Evolutionary conservation across 257 asterid species (phyloP).

Genomic region (Jasminum sambac): DNA sequence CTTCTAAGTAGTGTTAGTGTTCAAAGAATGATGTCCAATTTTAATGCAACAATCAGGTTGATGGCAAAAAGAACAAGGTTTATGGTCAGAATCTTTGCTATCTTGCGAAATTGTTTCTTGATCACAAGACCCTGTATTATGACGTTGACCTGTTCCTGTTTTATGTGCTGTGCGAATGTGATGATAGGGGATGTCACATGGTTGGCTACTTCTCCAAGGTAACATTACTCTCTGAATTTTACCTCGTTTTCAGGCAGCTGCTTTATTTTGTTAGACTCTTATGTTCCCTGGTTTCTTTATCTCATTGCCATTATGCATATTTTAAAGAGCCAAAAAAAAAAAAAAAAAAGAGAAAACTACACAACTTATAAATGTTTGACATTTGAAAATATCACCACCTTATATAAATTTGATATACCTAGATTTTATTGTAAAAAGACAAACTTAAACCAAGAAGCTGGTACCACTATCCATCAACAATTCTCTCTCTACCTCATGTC

Average conservation of each 20-base stretch:
- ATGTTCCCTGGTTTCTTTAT: background rate
- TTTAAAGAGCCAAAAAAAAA: background rate
- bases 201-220: conserved; percentile 99
- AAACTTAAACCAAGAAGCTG: no score
- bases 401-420: no score
- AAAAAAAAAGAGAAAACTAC: background rate
- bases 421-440: no score
- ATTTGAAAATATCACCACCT: background rate
- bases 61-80: conserved; percentile 94
- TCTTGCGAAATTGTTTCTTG: conserved; percentile 88
- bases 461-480: no score
- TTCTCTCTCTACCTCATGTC: no score
- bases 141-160: conserved; percentile 86
- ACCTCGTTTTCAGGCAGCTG: background rate
- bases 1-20: background rate
- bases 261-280: background rate
- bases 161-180: conserved; percentile 89
- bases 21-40: conserved; percentile 12
- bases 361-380: background rate
- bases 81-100: conserved; percentile 95
- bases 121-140: conserved; percentile 88
- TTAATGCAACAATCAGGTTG: conserved; percentile 61
- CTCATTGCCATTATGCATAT: conserved; percentile 2
- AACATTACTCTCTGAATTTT: conserved; percentile 9
- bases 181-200: conserved; percentile 98